Conservation (phyloP, 805 yeast genomes). For the Sungouiella blattae region DNA sequence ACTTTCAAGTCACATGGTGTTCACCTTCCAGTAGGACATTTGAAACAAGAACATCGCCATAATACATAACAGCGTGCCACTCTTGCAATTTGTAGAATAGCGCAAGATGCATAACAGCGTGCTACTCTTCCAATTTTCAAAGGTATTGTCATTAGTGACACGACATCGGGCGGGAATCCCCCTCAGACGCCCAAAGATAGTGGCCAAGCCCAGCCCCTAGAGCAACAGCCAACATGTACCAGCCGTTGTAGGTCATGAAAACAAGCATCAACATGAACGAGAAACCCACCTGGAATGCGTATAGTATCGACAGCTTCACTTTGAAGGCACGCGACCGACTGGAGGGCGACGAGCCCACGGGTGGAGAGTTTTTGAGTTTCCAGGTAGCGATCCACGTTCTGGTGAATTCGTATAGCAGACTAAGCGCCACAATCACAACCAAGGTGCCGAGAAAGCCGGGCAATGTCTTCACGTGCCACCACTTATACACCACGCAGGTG, state of each 20-base stretch:
- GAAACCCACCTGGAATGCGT: constrained; percentile 66
- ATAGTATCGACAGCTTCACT: constrained; percentile 40
- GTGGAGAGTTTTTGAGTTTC: constrained; percentile 17
- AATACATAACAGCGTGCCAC: too few species aligned
- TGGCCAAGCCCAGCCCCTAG: constrained; percentile 71
- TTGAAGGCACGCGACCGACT: constrained; percentile 8
- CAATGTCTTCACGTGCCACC: constrained; percentile 73
- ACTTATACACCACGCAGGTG: constrained; percentile 66
- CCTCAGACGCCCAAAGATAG: constrained; percentile 49
- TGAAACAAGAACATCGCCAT: too few species aligned
- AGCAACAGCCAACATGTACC: constrained; percentile 74
- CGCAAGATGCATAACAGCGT: too few species aligned
- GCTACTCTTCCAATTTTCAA: too few species aligned
- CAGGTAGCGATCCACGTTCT: constrained; percentile 27
- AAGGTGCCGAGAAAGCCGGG: constrained; percentile 52
- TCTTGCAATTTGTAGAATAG: too few species aligned
- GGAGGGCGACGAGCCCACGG: background rate
- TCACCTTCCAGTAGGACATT: too few species aligned
- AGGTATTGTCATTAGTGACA: too few species aligned
- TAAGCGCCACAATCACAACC: constrained; percentile 42
- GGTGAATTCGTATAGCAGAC: constrained; percentile 62
- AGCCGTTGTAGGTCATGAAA: constrained; percentile 84
- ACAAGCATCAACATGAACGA: constrained; percentile 74
- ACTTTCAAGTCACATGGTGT: too few species aligned
- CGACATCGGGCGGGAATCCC: background rate